These are phyloP conservation scores for Termitomyces sp. DNA, from an alignment of 1,284 basidiomycete species.

Conservation along the genomic window DNA sequence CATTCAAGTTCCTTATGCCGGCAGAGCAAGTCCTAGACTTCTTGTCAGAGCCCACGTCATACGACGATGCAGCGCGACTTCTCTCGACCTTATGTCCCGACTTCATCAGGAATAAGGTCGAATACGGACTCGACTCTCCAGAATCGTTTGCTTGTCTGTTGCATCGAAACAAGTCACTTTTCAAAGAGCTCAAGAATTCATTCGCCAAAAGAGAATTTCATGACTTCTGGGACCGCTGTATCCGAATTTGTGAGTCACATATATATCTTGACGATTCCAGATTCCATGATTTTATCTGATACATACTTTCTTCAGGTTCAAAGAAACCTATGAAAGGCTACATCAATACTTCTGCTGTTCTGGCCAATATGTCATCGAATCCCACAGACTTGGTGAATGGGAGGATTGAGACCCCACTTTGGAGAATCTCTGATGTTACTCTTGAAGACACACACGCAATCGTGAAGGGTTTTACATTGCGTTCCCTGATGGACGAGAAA, in stretches of 20 bases:
- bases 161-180: not conserved
- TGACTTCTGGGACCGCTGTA: not conserved
- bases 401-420: not conserved
- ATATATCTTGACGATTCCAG: not conserved
- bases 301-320: not conserved
- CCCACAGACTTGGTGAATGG: not conserved
- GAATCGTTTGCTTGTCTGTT: not conserved
- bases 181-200: not conserved
- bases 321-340: not conserved
- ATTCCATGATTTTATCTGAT: not conserved
- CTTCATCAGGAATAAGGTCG: not conserved
- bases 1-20: not conserved
- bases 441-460: not conserved
- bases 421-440: not conserved
- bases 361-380: fast-evolving
- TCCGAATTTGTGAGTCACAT: not conserved
- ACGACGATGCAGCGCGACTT: not conserved
- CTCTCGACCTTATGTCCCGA: not conserved
- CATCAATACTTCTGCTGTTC: not conserved
- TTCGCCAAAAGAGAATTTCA: not conserved
- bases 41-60: not conserved
- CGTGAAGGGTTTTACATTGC: not conserved
- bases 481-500: not conserved
- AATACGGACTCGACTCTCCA: not conserved
- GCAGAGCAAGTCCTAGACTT: not conserved